Base-by-base conservation (phyloP, 2,329 filamentous ascomycete species). In the Penicillium sp. region DNA sequence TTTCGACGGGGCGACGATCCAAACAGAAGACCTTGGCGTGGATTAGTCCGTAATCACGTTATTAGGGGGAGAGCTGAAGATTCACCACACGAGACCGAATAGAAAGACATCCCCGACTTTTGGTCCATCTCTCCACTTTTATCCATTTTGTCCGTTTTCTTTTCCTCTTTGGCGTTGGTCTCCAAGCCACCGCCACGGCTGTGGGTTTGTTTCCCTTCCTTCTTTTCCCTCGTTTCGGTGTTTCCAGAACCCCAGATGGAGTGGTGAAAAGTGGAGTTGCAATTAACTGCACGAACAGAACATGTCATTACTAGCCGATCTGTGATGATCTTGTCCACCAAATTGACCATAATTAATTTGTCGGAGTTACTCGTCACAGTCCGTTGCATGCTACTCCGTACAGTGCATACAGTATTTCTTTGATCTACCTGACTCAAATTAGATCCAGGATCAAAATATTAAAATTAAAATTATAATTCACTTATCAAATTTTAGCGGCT, bases 221-320 rank as follows among this genome's bases (percentile, higher is more conserved):
- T 47, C 21, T 33, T 52, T 52, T 13, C 19, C 43, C 52, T 58
- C 55, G 43, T 57, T 55, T 60, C 58, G 54, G 44, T 54, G 54
- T 65, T 65, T 66, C 63, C 60, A 66, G 64, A 66, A 63, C 64
- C 64, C 63, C 63, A 65, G 64, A 63, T 57, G 63, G 57, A 59
- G 52, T 13, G 27, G 39, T 35, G 42, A 16, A 27, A 33, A 35
- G 54, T 56, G 54, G 54, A 56, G 54, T 19, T 39, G 42, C 8
- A 22, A 42, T 42, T 11, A 42, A 14, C 13, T 21, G 42, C 46
- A 22, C 26, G 53, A 16, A 49, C 48, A 51, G 48, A 46, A 39
- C 48, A 50, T 50, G 48, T 50, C 48, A 50, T 50, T 35, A 22
- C 39, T 37, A 55, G 54, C 49, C 46, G 53, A 55, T 60, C 52